Evolutionary conservation across 345 rosid genomes (phyloP).

Genomic region (Corymbia maculata): DNA sequence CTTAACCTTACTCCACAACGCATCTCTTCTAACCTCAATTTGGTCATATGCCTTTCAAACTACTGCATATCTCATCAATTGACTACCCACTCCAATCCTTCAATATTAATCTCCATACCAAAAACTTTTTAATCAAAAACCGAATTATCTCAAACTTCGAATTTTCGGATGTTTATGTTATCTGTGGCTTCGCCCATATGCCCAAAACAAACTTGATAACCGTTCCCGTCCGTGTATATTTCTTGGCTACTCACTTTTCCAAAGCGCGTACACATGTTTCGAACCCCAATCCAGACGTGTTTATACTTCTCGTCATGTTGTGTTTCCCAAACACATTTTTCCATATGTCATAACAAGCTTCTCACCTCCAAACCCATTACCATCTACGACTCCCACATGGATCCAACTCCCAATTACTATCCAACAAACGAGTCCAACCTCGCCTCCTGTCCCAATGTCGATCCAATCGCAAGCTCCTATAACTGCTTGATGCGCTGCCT

Average conservation of each 20-base stretch:
- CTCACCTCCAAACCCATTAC: not conserved
- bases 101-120: not conserved
- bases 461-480: not conserved
- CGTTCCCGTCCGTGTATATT: not conserved
- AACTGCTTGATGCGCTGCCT: accelerated
- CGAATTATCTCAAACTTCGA: not conserved
- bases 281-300: not conserved
- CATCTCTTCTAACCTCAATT: not conserved
- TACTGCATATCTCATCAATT: not conserved
- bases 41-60: not conserved
- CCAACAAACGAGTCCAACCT: not conserved
- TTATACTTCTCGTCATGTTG: not conserved
- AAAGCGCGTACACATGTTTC: not conserved
- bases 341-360: no score
- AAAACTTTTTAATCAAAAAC: not conserved
- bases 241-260: not conserved
- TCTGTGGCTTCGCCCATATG: not conserved
- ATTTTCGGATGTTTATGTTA: not conserved
- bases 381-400: not conserved
- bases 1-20: not conserved
- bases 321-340: not conserved
- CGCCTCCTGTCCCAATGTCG: accelerated
- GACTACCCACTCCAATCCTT: not conserved
- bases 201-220: not conserved
- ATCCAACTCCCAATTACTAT: not conserved